A percentile compares a stretch with the other conserved stretches of the same genome.
Conservation (phyloP, 192 early-diverging fungal genomes). For the Pilobolus umbonatus region DNA sequence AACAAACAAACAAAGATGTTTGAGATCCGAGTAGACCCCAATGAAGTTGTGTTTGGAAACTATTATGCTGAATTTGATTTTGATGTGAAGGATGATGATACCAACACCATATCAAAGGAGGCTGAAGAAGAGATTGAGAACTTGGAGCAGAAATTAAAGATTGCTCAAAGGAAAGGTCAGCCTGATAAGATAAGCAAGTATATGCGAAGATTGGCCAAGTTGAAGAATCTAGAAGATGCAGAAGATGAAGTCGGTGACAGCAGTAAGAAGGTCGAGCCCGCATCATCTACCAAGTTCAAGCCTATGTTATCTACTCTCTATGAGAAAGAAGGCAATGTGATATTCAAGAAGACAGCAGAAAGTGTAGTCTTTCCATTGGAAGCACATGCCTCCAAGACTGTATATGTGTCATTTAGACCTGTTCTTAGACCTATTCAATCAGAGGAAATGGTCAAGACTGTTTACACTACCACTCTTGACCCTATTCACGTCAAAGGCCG, state of each 20-base stretch:
- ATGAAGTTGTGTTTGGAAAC: constrained; percentile 57
- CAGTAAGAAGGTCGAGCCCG: neutral
- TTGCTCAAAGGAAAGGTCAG: constrained; percentile 83
- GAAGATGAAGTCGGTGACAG: constrained; percentile 3
- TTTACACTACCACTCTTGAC: neutral
- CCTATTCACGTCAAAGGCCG: constrained; percentile 38
- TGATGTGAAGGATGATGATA: constrained; percentile 54
- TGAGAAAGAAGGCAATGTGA: constrained; percentile 2
- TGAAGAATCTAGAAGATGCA: constrained; percentile 17
- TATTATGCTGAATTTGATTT: constrained; percentile 61
- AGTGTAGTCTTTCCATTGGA: constrained; percentile 68
- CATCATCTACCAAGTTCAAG: constrained; percentile 3
- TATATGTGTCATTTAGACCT: constrained; percentile 59
- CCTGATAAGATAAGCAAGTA: constrained; percentile 87
- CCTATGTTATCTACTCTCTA: constrained; percentile 5
- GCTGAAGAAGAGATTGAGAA: constrained; percentile 94
- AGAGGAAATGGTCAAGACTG: neutral
- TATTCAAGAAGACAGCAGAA: constrained; percentile 50
- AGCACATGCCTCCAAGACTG: constrained; percentile 58
- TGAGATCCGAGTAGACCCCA: constrained; percentile 69
- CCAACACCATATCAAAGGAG: constrained; percentile 55
- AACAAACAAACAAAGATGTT: constrained; percentile 75
- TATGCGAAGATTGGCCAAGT: constrained; percentile 65
- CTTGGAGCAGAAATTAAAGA: constrained; percentile 97
- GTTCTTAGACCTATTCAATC: constrained; percentile 28